Evolutionary conservation across 2,329 filamentous ascomycete species (phyloP), one percentile per base, ranked within the genome.

Genomic region (Cytospora chrysosperma): DNA sequence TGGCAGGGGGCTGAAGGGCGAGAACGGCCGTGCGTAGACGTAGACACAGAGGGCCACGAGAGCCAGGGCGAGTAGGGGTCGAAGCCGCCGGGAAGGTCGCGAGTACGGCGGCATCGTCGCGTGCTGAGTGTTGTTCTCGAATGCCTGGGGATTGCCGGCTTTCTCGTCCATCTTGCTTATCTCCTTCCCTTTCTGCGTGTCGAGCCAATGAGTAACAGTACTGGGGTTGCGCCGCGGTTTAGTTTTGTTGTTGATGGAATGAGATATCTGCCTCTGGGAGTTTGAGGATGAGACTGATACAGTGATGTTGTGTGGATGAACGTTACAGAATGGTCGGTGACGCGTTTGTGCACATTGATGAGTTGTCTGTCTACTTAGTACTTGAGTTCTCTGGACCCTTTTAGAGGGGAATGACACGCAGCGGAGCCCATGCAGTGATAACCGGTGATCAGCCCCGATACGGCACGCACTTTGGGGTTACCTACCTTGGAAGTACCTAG

Each of bases 21-120:
- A 28, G 13, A 34, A 59, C 19, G 64, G 61, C 30, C 50, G 51
- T 21, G 50, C 47, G 47, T 66, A 66, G 55, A 59, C 30, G 27
- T 64, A 65, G 52, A 66, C 24, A 52, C 65, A 65, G 50, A 66
- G 47, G 27, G 60, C 51, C 32, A 65, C 59, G 37, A 65, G 59
- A 17, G 62, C 37, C 59, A 59, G 49, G 47, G 43, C 37, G 34
- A 66, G 52, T 6, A 66, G 40, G 4, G 62, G 65, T 43, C 62
- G 59, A n/a, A 65, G 32, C 51, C 65, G 47, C 24, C 64, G 57
- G 24, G 61, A 37, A 17, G 56, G 55, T 13, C 57, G 64, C 13
- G 28, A 15, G 49, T 61, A 53, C 30, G 61, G 59, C 50, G 56
- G 51, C 40, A 56, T 59, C 5, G 61, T 57, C 32, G 57, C n/a